Conservation (phyloP, 306 rosid genomes). For the Medicago truncatula region DNA sequence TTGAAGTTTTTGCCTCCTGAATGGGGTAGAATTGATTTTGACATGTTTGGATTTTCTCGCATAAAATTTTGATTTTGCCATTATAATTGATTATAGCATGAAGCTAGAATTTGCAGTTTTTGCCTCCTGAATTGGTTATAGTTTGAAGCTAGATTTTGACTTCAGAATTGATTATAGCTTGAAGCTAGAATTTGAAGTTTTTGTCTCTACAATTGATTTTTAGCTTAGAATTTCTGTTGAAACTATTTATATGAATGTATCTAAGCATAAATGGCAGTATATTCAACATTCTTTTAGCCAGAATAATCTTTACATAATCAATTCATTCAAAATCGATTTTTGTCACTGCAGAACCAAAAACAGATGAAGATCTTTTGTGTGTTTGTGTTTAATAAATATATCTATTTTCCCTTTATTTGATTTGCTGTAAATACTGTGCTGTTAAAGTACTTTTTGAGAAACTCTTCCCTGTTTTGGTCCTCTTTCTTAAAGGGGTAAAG, state of each 20-base stretch:
- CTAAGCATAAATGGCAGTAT: neutral
- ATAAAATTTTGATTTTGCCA: neutral
- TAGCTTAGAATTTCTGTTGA: neutral
- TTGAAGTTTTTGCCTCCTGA: neutral
- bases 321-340: neutral
- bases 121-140: neutral
- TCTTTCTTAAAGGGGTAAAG: neutral
- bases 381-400: neutral
- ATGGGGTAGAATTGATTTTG: neutral
- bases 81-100: neutral
- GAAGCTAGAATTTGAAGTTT: neutral
- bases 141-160: neutral
- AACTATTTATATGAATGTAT: neutral
- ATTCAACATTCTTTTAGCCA: neutral
- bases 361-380: neutral
- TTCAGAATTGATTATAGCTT: neutral
- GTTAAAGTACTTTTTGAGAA: constrained; percentile 2
- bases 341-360: neutral
- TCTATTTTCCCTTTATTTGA: constrained; percentile 15
- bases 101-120: neutral
- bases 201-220: neutral
- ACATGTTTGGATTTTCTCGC: neutral
- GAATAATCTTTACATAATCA: neutral
- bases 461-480: neutral
- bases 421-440: neutral